Evolutionary conservation across 768 basidiomycete genomes (phyloP).

Genomic region (Mycena venus): DNA sequence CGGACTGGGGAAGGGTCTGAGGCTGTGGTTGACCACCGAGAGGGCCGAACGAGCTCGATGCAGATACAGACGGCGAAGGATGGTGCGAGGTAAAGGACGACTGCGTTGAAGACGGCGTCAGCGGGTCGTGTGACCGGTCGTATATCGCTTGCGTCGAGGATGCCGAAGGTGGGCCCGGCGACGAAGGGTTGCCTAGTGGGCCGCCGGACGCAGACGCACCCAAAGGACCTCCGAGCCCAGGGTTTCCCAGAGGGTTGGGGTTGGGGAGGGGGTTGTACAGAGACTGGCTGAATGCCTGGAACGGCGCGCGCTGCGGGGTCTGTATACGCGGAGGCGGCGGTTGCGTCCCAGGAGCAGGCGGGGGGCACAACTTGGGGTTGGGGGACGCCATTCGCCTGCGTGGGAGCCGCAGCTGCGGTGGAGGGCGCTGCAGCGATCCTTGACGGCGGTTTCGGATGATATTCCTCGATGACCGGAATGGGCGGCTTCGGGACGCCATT

Average conservation of each 20-base stretch:
- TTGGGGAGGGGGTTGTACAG: background rate
- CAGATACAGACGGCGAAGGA: constrained; percentile 21
- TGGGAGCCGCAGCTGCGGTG: constrained; percentile 19
- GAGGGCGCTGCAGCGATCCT: background rate
- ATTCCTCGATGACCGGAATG: constrained; percentile 61
- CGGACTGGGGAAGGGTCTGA: background rate
- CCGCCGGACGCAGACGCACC: background rate
- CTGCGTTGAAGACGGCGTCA: constrained; percentile 30
- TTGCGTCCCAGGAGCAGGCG: constrained; percentile 25
- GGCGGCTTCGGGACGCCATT: constrained; percentile 72
- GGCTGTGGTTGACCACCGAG: background rate
- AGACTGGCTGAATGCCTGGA: constrained; percentile 31
- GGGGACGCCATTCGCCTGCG: constrained; percentile 34
- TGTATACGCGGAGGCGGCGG: constrained; percentile 32
- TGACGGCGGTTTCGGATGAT: constrained; percentile 50
- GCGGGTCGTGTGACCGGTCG: constrained; percentile 21
- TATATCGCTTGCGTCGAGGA: constrained; percentile 34
- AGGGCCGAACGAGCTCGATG: background rate
- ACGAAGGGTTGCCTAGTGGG: constrained; percentile 3
- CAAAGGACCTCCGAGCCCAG: background rate
- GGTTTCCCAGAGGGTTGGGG: background rate
- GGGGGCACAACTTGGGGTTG: background rate
- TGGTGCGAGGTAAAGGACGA: constrained; percentile 26
- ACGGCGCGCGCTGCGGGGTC: constrained; percentile 30
- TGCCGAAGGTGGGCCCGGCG: constrained; percentile 30